Evolutionary conservation across 2,329 filamentous ascomycete species (phyloP).

Genomic region (Sarocladiaceae sp.): DNA sequence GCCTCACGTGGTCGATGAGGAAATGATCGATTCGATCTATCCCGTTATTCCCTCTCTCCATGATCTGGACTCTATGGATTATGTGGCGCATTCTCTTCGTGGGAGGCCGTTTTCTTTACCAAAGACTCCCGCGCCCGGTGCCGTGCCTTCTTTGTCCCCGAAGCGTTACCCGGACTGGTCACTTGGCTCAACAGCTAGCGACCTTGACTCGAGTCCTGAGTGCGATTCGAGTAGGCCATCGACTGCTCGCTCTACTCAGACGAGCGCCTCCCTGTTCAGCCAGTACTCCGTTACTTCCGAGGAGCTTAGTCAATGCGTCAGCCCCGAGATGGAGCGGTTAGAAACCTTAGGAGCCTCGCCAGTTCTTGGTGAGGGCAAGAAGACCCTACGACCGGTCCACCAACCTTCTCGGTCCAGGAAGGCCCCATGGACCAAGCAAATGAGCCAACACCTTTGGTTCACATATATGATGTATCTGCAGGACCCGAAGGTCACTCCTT

Average conservation of each 20-base stretch:
- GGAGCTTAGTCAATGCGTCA: slow-evolving; percentile 47
- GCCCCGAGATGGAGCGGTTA: slow-evolving; percentile 37
- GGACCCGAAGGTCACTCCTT: slow-evolving; percentile 64
- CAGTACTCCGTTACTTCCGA: slow-evolving; percentile 53
- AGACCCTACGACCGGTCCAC: neutral
- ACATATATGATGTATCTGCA: slow-evolving; percentile 62
- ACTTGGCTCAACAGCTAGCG: slow-evolving; percentile 51
- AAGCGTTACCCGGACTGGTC: slow-evolving; percentile 56
- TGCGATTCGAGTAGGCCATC: slow-evolving; percentile 57
- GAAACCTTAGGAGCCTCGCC: neutral
- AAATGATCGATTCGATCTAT: slow-evolving; percentile 35
- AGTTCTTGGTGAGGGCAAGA: neutral
- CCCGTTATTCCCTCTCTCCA: slow-evolving; percentile 28
- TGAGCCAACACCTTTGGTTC: slow-evolving; percentile 63
- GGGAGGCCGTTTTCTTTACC: slow-evolving; percentile 48
- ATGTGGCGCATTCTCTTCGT: slow-evolving; percentile 26
- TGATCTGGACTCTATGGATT: slow-evolving; percentile 26
- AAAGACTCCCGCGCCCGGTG: slow-evolving; percentile 52
- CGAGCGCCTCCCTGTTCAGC: slow-evolving; percentile 54
- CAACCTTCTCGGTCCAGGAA: slow-evolving; percentile 35
- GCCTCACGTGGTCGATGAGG: slow-evolving; percentile 40
- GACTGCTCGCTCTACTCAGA: slow-evolving; percentile 55
- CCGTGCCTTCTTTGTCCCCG: slow-evolving; percentile 37
- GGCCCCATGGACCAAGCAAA: slow-evolving; percentile 59
- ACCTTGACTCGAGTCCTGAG: slow-evolving; percentile 54